Base-by-base conservation (phyloP, 202 grass and related monocot species). In the Schoenoplectus triqueter region DNA sequence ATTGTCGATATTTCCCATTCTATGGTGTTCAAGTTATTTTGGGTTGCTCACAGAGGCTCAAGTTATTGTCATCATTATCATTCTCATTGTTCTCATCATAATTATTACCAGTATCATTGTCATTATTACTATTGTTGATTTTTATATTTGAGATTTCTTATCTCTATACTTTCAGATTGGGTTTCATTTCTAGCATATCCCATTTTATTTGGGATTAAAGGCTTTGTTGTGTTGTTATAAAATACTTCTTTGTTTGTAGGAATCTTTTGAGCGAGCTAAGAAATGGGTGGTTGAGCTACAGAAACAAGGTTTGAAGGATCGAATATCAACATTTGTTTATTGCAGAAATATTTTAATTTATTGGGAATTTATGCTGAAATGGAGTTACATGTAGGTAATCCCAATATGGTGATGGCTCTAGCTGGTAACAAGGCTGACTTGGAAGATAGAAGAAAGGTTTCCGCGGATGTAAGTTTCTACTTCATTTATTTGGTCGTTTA, bases 381-480 rank as follows among this genome's bases (percentile, higher is more conserved):
- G 48, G 64, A 52, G 22, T 2, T 55, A 22, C 52, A 63, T 90
- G 62, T 60, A 99, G 96, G 96, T 87, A 99, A 93, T 62, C 82
- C 87, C 7, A 99, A 85, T 82, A 96, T 90, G 74, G 86, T 99
- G 62, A 84, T 99, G 73, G 93, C 96, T 90, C 91, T 99, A 85
- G 93, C 96, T 65, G 96, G 96, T 66, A 99, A 99, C 81, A 99
- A 99, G 78, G 91, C 91, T 9, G 93, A 99, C 89, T 88, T 99
- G 78, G 50, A 92, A 71, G 96, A 99, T 54, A 84, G 82, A 1
- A 99, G 96, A 87, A 87, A 95, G 87, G 96, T 99, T 68, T 55
- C 89, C 52, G 69, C 83, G 60, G 90, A 99, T 85, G 96, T 94
- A 92, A 77, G 57, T 50, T 49, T 39, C 79, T 79, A 76, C 15